A percentile compares a stretch with the other conserved stretches of the same genome.
These are phyloP conservation scores for Neoboletus brunneissimus DNA, from an alignment of 768 basidiomycete genomes.

Conservation along the genomic window DNA sequence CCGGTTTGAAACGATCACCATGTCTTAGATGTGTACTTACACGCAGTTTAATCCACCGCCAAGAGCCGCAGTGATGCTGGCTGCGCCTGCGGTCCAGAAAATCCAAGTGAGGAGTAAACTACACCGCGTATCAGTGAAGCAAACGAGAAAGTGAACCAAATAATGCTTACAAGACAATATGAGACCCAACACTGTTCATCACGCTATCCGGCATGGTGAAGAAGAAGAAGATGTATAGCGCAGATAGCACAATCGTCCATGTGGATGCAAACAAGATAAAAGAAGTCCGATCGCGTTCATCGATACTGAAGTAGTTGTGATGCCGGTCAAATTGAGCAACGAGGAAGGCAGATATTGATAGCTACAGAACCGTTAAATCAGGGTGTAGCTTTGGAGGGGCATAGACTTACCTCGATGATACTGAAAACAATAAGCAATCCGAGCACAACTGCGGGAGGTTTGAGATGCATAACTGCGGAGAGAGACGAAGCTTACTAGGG, in stretches of 20 bases:
- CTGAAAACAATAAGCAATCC: constrained; percentile 54
- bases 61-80: constrained; percentile 61
- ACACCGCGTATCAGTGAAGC: constrained; percentile 5
- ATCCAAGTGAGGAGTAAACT: constrained; percentile 74
- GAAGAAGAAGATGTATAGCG: constrained; percentile 55
- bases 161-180: constrained; percentile 56
- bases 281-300: constrained; percentile 59
- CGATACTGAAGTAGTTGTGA: constrained; percentile 46
- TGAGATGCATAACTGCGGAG: neutral
- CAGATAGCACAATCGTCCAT: constrained; percentile 64
- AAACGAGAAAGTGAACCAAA: neutral
- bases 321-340: constrained; percentile 55
- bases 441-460: constrained; percentile 46
- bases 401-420: constrained; percentile 56
- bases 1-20: neutral
- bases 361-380: constrained; percentile 34
- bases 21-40: constrained; percentile 34
- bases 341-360: constrained; percentile 73
- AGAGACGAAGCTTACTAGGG: constrained; percentile 41
- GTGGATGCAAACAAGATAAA: constrained; percentile 68
- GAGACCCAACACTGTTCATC: constrained; percentile 60
- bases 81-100: constrained; percentile 73
- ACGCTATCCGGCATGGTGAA: constrained; percentile 44
- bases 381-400: neutral
- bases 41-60: constrained; percentile 71